Evolutionary conservation across 495 filamentous ascomycete species (phyloP).

Genomic region (Oidiodendron maius): DNA sequence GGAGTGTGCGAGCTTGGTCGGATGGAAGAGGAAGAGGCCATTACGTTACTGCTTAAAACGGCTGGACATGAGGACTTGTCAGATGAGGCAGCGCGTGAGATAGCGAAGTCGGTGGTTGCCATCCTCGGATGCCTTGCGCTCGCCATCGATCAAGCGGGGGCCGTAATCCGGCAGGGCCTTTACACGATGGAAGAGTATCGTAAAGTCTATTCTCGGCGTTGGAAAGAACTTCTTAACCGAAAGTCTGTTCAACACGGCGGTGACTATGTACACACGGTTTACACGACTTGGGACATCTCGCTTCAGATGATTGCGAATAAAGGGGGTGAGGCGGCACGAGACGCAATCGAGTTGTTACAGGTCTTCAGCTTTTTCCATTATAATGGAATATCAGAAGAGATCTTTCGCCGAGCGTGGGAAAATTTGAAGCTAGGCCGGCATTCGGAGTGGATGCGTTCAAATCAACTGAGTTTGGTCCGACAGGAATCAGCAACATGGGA

Average conservation of each 20-base stretch:
- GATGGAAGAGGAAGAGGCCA: constrained; percentile 22
- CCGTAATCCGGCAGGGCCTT: constrained; percentile 20
- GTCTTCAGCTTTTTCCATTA: constrained; percentile 35
- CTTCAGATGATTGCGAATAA: constrained; percentile 14
- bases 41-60: constrained; percentile 18
- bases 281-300: constrained; percentile 16
- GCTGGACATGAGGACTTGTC: constrained; percentile 3
- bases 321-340: constrained; percentile 7
- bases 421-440: no score
- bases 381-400: constrained; percentile 17
- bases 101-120: constrained; percentile 23
- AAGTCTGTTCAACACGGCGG: constrained; percentile 6
- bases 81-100: constrained; percentile 10
- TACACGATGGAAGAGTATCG: constrained; percentile 22
- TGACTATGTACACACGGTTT: constrained; percentile 25
- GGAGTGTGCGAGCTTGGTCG: constrained; percentile 24
- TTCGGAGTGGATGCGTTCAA: no score
- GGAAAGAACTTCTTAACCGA: constrained; percentile 15
- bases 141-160: constrained; percentile 33
- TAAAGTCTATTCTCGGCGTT: constrained; percentile 17
- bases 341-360: constrained; percentile 22
- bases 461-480: no score
- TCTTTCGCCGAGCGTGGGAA: constrained; percentile 8
- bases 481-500: no score
- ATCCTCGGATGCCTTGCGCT: constrained; percentile 30